Percentiles rank a stretch among this genome's conserved stretches.
These are phyloP conservation scores for Tolypocladium sp. DNA, from an alignment of 2,329 filamentous ascomycete genomes.

Conservation along the genomic window DNA sequence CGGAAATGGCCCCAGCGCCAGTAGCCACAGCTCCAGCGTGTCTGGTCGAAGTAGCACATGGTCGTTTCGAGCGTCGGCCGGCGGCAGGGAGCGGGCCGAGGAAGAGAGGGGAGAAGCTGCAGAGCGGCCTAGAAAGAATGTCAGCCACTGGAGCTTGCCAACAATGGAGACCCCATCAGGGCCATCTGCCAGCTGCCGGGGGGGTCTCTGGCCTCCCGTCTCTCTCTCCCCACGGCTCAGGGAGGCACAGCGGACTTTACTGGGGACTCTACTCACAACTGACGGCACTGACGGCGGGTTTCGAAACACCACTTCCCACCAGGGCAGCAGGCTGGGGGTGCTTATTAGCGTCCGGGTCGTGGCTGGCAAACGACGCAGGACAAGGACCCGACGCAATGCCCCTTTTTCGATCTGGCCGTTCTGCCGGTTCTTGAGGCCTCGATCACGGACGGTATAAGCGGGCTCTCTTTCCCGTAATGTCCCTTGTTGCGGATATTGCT, in stretches of 20 bases:
- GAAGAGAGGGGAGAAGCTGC: conserved; percentile 4
- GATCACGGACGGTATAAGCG: background rate
- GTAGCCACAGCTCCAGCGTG: conserved; percentile 75
- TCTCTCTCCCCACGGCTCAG: background rate
- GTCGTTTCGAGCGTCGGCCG: conserved; percentile 15
- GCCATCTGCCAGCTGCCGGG: background rate
- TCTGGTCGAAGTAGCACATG: conserved; percentile 97
- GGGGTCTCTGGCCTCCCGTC: background rate
- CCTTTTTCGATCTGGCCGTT: background rate
- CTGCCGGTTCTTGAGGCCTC: background rate
- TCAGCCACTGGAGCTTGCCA: conserved; percentile 9
- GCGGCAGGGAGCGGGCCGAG: background rate
- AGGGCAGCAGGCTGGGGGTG: background rate
- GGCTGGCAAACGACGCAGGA: background rate
- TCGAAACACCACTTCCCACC: background rate
- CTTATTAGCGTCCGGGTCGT: background rate
- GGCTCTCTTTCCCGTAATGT: background rate
- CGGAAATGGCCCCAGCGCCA: conserved; percentile 94
- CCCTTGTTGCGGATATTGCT: background rate
- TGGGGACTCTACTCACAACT: background rate
- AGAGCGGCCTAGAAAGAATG: conserved; percentile 6
- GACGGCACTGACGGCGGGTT: background rate
- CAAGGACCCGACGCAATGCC: background rate
- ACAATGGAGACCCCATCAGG: conserved; percentile 2
- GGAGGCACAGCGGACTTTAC: background rate